Base-by-base conservation (phyloP, 768 basidiomycete species). In the Neoboletus brunneissimus region DNA sequence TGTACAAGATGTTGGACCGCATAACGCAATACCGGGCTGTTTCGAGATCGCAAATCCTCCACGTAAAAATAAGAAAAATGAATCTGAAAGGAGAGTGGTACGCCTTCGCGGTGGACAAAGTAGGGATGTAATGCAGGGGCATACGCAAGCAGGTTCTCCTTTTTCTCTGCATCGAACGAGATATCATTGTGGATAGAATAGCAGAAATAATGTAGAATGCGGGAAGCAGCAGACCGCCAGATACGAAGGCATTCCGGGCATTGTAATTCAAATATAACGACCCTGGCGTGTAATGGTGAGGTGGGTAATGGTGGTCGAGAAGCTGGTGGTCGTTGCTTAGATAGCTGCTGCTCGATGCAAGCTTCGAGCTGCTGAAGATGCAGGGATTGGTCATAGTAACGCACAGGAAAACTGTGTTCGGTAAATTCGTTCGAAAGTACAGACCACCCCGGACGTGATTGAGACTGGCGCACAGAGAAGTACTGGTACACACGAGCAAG, bases 51-150 rank as follows among this genome's bases (percentile, higher is more conserved):
- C 29, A 9, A 29, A 29, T 29, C 8, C 29, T 9, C 29, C 8
- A 9, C 9, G 6, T 25, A 7, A 27, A 27, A n/a, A 15, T 11
- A 49, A 3, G 35, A 35, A 27, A 49, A n/a, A 11, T 38, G n/a
- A 5, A 45, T 31, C 35, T 45, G 27, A 25, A 40, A 7, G 5
- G 27, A 18, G 8, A 29, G 27, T 1, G 27, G 29, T 9, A 16
- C 6, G 3, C 23, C n/a, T 29, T 31, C 11, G 6, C 9, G 42
- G 11, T 3, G 3, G 34, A 23, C 15, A 37, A 55, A 10, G 54
- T 55, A 44, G 15, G 48, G 42, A 4, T 7, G 60, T 59, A 18
- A 7, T 0, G 15, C 73, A 63, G 49, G 79, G 80, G 9, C 61
- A 42, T 6, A 57, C 37, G 48, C 18, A 25, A 52, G 18, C 41